A percentile compares a stretch with the other conserved stretches of the same genome.
Evolutionary conservation across 2,329 filamentous ascomycete genomes (phyloP).

Genomic region (Nemania bipapillata): DNA sequence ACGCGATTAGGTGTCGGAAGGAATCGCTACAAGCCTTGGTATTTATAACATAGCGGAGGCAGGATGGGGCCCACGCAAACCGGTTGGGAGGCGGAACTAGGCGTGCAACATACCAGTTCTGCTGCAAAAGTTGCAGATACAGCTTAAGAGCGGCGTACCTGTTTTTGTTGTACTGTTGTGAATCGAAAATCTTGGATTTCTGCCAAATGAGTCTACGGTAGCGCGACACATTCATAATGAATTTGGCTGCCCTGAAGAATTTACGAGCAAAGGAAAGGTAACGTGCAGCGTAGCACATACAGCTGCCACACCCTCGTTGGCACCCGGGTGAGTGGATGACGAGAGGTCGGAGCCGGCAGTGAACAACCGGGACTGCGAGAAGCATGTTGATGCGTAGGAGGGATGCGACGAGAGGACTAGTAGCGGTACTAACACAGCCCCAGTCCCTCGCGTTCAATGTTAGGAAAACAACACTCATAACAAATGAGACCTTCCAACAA

Average conservation of each 20-base stretch:
- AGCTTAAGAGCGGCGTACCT: neutral
- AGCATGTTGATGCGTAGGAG: slow-evolving; percentile 2
- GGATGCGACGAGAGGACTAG: neutral
- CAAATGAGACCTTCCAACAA: neutral
- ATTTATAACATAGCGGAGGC: neutral
- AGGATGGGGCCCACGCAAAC: neutral
- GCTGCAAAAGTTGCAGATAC: neutral
- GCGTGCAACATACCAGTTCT: slow-evolving; percentile 3
- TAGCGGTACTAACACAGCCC: neutral
- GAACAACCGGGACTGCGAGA: neutral
- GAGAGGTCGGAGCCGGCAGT: neutral
- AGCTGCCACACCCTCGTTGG: neutral
- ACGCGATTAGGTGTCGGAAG: neutral
- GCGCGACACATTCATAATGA: neutral
- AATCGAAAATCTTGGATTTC: neutral
- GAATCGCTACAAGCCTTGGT: neutral
- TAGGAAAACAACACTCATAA: neutral
- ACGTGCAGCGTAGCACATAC: neutral
- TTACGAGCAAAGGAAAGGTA: neutral
- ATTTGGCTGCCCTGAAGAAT: neutral
- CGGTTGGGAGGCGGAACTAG: neutral
- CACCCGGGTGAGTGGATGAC: neutral
- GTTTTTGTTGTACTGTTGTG: neutral
- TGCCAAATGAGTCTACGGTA: neutral
- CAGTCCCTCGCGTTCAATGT: neutral